Evolutionary conservation across 495 filamentous ascomycete species (phyloP).

Genomic region (Copromyces sp.): DNA sequence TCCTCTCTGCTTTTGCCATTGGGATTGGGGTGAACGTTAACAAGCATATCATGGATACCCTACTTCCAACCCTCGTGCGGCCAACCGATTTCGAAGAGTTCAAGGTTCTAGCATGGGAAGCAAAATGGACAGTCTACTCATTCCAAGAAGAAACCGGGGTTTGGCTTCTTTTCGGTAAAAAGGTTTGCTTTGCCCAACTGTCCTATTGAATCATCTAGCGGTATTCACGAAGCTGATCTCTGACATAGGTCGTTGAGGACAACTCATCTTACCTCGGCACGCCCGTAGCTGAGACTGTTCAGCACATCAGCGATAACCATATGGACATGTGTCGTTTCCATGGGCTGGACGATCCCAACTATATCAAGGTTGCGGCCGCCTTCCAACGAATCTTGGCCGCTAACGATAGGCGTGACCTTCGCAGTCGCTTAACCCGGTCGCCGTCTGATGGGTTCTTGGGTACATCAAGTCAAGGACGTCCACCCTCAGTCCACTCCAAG

Average conservation of each 20-base stretch:
- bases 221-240: neutral
- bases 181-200: neutral
- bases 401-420: neutral
- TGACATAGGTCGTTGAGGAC: neutral
- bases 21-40: neutral
- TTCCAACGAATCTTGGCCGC: neutral
- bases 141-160: neutral
- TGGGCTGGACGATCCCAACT: neutral
- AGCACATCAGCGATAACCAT: neutral
- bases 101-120: neutral
- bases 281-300: neutral
- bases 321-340: constrained; percentile 6
- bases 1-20: neutral
- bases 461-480: too few relatives aligned
- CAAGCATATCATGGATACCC: neutral
- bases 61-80: neutral
- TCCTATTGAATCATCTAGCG: neutral
- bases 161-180: neutral
- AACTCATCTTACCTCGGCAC: neutral
- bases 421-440: neutral
- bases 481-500: too few relatives aligned
- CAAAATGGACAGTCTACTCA: neutral
- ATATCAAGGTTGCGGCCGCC: neutral
- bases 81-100: neutral
- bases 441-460: too few relatives aligned